Percentiles rank a stretch among this genome's conserved stretches.
Conservation (phyloP, 1,284 basidiomycete genomes). For the Exobasidium cylindrosporum region DNA sequence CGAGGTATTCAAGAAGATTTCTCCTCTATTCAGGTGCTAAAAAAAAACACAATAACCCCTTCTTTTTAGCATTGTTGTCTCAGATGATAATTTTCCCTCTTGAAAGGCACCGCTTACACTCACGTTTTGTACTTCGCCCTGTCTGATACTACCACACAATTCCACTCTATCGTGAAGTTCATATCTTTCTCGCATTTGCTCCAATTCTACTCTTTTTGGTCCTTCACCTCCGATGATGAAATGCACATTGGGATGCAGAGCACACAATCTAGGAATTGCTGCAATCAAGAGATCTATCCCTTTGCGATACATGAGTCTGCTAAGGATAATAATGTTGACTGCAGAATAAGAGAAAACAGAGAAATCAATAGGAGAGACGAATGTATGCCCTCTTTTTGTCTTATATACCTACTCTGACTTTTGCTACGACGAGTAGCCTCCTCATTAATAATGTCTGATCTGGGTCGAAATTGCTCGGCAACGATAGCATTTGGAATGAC, state of each 20-base stretch:
- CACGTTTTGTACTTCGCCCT: slow-evolving; percentile 74
- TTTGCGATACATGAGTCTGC: slow-evolving; percentile 92
- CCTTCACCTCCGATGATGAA: slow-evolving; percentile 90
- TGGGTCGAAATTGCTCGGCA: slow-evolving; percentile 76
- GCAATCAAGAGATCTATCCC: slow-evolving; percentile 93
- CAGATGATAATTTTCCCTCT: too few relatives aligned
- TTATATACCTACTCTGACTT: neutral
- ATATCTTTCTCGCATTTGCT: slow-evolving; percentile 92
- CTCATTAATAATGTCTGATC: slow-evolving; percentile 6
- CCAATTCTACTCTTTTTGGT: slow-evolving; percentile 87
- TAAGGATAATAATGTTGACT: slow-evolving; percentile 94
- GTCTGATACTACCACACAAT: slow-evolving; percentile 76
- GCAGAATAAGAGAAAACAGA: neutral
- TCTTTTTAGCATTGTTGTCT: too few relatives aligned
- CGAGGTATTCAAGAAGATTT: slow-evolving; percentile 92
- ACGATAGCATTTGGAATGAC: slow-evolving; percentile 89
- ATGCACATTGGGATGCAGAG: slow-evolving; percentile 73
- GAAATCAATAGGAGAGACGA: too few relatives aligned
- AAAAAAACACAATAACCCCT: too few relatives aligned
- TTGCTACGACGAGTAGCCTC: neutral
- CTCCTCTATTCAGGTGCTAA: slow-evolving; percentile 70
- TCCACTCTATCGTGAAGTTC: slow-evolving; percentile 85
- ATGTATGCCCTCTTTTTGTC: too few relatives aligned
- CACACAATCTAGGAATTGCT: slow-evolving; percentile 84
- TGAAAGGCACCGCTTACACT: slow-evolving; percentile 48